These are phyloP conservation scores for Gracilariopsis chorda DNA, from an alignment of 23 red algal species.

Conservation along the genomic window DNA sequence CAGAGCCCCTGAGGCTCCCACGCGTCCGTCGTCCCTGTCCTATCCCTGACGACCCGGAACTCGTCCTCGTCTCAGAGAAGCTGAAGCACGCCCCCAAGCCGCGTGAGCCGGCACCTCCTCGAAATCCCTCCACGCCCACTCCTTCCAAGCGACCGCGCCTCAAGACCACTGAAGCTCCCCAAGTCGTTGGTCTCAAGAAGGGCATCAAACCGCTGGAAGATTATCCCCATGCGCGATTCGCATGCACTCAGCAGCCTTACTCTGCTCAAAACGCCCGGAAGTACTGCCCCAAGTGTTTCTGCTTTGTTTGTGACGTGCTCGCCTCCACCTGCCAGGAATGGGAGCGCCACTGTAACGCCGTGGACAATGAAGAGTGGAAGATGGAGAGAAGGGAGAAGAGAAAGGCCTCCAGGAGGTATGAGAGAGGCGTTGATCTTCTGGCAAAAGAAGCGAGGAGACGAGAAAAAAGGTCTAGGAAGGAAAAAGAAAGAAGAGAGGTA, in stretches of 20 bases:
- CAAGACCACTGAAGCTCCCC: neutral
- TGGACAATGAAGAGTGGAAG: slow-evolving; percentile 2
- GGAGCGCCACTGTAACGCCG: slow-evolving; percentile 11
- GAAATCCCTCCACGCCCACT: neutral
- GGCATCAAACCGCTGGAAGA: slow-evolving; percentile 41
- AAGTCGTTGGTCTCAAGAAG: neutral
- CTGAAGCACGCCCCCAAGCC: neutral
- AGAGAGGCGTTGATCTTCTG: neutral
- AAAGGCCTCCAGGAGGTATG: neutral
- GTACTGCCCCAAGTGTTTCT: slow-evolving; percentile 40
- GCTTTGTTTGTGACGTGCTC: slow-evolving; percentile 43
- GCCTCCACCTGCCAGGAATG: slow-evolving; percentile 24
- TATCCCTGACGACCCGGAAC: neutral
- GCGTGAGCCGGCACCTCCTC: neutral
- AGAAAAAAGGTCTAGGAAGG: neutral
- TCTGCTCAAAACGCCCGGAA: neutral
- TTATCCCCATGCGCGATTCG: slow-evolving; percentile 32
- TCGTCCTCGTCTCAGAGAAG: neutral
- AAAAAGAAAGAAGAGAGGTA: neutral
- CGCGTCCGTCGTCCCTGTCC: neutral
- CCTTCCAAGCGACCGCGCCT: neutral
- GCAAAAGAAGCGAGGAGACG: neutral
- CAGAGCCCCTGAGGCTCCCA: neutral
- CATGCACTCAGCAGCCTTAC: slow-evolving; percentile 19
- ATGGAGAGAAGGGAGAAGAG: neutral